Conservation (phyloP, 2,329 filamentous ascomycete species). For the Beauveria asiatica region DNA sequence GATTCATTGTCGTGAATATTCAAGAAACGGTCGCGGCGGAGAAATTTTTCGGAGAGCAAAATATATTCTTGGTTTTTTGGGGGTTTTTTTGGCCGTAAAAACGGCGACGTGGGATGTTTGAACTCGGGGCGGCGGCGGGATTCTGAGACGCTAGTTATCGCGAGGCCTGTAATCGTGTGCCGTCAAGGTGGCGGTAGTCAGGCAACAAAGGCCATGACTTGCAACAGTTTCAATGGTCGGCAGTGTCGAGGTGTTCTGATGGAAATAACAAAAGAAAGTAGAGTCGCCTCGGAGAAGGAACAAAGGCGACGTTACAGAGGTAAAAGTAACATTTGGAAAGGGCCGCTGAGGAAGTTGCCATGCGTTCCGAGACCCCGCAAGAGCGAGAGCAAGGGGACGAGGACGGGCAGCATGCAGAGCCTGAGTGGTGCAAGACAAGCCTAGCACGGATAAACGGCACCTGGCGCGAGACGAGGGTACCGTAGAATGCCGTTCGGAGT, state of each 20-base stretch:
- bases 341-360: neutral
- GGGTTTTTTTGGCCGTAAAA: constrained; percentile 2
- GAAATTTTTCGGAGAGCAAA: neutral
- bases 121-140: constrained; percentile 3
- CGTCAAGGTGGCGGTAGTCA: constrained; percentile 9
- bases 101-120: constrained; percentile 9
- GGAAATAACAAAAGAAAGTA: neutral
- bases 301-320: neutral
- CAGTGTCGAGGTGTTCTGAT: neutral
- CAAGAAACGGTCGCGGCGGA: neutral
- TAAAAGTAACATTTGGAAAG: neutral
- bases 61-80: neutral
- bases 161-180: constrained; percentile 8
- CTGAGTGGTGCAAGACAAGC: constrained; percentile 8
- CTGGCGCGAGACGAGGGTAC: constrained; percentile 3
- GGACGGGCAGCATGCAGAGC: neutral
- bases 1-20: neutral
- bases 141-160: constrained; percentile 5
- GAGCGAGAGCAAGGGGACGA: neutral
- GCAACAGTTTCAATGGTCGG: neutral
- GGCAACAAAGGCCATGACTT: constrained; percentile 5
- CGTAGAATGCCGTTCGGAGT: constrained; percentile 10
- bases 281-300: neutral
- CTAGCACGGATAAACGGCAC: constrained; percentile 11
- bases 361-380: constrained; percentile 9